Conservation (phyloP, 1,284 basidiomycete genomes). For the Meripilus lineatus region DNA sequence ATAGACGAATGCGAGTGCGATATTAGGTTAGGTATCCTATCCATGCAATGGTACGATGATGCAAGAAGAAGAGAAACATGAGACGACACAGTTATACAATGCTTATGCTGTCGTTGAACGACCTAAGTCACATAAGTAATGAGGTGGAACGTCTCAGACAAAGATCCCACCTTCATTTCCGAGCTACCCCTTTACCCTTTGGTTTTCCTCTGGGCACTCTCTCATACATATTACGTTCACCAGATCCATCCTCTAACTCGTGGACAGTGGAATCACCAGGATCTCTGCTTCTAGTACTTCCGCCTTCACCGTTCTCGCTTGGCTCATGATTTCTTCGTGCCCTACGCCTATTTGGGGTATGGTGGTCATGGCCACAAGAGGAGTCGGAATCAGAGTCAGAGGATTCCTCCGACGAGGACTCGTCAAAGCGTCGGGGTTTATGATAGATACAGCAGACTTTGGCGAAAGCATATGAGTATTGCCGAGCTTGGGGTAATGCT, state of each 20-base stretch:
- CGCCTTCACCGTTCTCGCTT: conserved; percentile 18
- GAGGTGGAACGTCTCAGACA: too few relatives aligned
- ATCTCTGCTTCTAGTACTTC: conserved; percentile 17
- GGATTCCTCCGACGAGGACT: conserved; percentile 66
- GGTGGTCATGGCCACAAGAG: conserved; percentile 22
- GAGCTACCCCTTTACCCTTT: conserved; percentile 36
- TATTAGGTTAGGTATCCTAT: too few relatives aligned
- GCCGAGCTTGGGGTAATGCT: not conserved
- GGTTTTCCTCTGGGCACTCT: conserved; percentile 34
- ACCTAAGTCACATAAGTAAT: too few relatives aligned
- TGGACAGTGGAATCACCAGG: conserved; percentile 26
- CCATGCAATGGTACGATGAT: too few relatives aligned
- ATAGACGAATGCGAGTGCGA: too few relatives aligned
- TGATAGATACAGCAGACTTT: conserved; percentile 89
- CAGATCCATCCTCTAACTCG: conserved; percentile 27
- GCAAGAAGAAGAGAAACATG: not conserved
- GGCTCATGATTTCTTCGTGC: conserved; percentile 18
- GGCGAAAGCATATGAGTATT: not conserved
- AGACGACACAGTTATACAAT: not conserved
- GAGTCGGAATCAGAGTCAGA: conserved; percentile 40
- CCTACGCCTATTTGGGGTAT: conserved; percentile 16
- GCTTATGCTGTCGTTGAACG: too few relatives aligned
- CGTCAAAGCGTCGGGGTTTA: conserved; percentile 72
- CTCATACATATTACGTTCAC: conserved; percentile 56
- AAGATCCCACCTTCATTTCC: too few relatives aligned